Percentiles rank a stretch among this genome's conserved stretches.
These are phyloP conservation scores for Aegilops longissima DNA, from an alignment of 176 grass and related monocot species.

Conservation along the genomic window DNA sequence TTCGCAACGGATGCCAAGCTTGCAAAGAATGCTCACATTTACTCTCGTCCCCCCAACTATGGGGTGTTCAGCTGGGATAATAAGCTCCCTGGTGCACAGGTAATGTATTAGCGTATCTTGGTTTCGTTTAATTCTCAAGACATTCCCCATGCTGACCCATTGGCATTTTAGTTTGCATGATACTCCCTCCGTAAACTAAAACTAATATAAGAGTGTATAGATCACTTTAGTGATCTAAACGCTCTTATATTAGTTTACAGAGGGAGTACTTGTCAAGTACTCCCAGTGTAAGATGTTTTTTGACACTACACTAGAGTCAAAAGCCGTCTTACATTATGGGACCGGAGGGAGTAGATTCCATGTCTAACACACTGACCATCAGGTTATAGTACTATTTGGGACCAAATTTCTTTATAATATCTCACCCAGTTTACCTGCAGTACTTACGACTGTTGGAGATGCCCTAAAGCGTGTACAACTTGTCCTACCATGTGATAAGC, in stretches of 20 bases:
- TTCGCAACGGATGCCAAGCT: slow-evolving; percentile 59
- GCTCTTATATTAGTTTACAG: too few relatives aligned
- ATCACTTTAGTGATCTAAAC: too few relatives aligned
- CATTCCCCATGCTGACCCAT: slow-evolving; percentile 18
- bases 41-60: slow-evolving; percentile 68
- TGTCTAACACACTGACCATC: neutral
- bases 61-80: slow-evolving; percentile 98
- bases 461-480: slow-evolving; percentile 18
- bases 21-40: slow-evolving; percentile 78
- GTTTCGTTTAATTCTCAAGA: neutral
- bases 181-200: neutral
- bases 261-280: neutral
- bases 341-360: neutral
- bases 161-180: slow-evolving; percentile 27
- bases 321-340: too few relatives aligned
- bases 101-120: slow-evolving; percentile 18
- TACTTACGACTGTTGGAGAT: neutral
- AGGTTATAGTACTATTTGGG: neutral
- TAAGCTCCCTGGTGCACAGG: slow-evolving; percentile 92
- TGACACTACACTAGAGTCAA: too few relatives aligned
- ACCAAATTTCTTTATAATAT: neutral
- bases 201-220: too few relatives aligned
- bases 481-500: slow-evolving; percentile 13
- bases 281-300: too few relatives aligned
- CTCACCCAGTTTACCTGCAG: slow-evolving; percentile 19